Evolutionary conservation across 306 rosid species (phyloP).

Genomic region (Trifolium pratense): DNA sequence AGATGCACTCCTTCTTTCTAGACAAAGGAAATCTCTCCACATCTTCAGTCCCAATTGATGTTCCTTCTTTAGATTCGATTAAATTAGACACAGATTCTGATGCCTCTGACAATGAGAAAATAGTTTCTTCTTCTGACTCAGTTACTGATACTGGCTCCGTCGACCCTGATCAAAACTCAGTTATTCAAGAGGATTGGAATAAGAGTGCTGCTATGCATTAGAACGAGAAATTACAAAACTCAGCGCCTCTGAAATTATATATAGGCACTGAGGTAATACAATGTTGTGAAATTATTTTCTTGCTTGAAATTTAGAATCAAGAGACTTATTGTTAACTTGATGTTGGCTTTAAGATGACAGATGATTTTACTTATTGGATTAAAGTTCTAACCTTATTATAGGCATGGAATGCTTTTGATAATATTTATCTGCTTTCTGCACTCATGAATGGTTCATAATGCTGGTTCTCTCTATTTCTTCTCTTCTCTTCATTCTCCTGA

Average conservation of each 20-base stretch:
- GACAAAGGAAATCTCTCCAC: constrained; percentile 53
- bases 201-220: constrained; percentile 38
- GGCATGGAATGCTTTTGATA: constrained; percentile 30
- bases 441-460: not conserved
- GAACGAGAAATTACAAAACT: constrained; percentile 33
- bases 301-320: constrained; percentile 35
- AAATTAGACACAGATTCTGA: constrained; percentile 54
- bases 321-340: constrained; percentile 26
- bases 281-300: constrained; percentile 27
- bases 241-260: constrained; percentile 16
- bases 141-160: constrained; percentile 35
- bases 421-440: not conserved
- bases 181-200: constrained; percentile 42
- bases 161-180: constrained; percentile 26
- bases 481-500: too few species aligned
- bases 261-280: constrained; percentile 31
- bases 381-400: constrained; percentile 20
- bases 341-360: constrained; percentile 37
- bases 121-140: constrained; percentile 42
- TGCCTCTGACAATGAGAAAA: constrained; percentile 60
- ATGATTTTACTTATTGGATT: constrained; percentile 33
- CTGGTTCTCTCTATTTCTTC: too few species aligned
- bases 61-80: constrained; percentile 53
- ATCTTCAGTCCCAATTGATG: constrained; percentile 42
- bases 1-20: constrained; percentile 59